Evolutionary conservation across 306 rosid species (phyloP).

Genomic region (Trifolium repens): DNA sequence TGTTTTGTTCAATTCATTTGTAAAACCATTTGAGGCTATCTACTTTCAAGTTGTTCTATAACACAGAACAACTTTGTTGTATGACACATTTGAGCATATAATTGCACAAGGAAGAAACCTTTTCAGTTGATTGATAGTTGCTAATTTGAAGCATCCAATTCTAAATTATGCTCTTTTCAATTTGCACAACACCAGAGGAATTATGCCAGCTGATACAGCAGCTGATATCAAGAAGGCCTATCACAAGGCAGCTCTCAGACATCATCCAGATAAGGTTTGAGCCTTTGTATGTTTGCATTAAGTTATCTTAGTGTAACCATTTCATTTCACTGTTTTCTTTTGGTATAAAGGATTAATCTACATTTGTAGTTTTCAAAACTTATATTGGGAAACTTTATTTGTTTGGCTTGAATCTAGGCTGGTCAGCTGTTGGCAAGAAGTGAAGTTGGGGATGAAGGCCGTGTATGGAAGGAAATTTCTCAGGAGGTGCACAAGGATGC

Average conservation of each 20-base stretch:
- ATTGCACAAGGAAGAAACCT: slow-evolving; percentile 9
- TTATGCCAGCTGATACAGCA: slow-evolving; percentile 55
- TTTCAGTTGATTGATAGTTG: slow-evolving; percentile 12
- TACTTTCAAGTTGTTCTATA: slow-evolving; percentile 19
- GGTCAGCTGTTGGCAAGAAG: slow-evolving; percentile 87
- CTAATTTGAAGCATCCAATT: slow-evolving; percentile 35
- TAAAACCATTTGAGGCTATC: slow-evolving; percentile 11
- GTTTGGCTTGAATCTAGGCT: slow-evolving; percentile 64
- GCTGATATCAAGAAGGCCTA: slow-evolving; percentile 73
- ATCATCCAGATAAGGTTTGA: slow-evolving; percentile 80
- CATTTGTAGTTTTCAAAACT: slow-evolving; percentile 24
- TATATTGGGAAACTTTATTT: neutral
- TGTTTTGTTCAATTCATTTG: slow-evolving; percentile 2
- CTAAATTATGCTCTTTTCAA: slow-evolving; percentile 25
- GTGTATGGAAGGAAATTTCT: slow-evolving; percentile 83
- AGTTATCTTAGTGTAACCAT: slow-evolving; percentile 11
- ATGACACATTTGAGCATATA: neutral
- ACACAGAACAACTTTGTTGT: slow-evolving; percentile 9
- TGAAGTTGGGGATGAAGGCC: slow-evolving; percentile 78
- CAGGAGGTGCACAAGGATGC: slow-evolving; percentile 85
- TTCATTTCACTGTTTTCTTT: slow-evolving; percentile 13
- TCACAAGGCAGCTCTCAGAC: slow-evolving; percentile 79
- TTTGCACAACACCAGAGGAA: slow-evolving; percentile 58
- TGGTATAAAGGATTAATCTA: neutral
- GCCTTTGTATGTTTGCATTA: slow-evolving; percentile 42